Evolutionary conservation across 2,329 filamentous ascomycete species (phyloP), one percentile per base, ranked within the genome.

Genomic region (Stagonosporopsis rhizophila): DNA sequence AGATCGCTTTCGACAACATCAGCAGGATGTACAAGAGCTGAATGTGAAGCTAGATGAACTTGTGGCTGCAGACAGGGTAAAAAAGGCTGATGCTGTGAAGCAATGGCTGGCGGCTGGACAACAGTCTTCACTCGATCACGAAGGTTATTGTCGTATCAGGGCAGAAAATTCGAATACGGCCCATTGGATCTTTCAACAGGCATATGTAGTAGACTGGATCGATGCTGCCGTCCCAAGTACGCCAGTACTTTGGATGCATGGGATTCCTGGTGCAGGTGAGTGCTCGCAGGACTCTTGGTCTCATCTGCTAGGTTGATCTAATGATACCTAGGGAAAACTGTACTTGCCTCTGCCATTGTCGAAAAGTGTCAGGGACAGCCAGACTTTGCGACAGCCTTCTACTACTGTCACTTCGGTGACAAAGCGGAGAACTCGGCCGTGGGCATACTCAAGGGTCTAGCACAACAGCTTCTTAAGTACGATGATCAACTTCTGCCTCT

Each of bases 261-360:
- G 62, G 2, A 71, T 68, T 6, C 68, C 68, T 4, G 68, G 68
- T 6, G 68, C 68, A 50, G 68, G 68, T 67, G 59, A 15, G 28
- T 55, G 27, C 23, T 22, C 23, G 9, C 17, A 9, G 7, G 17
- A 19, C n/a, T 23, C 7, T 20, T 23, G 7, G n/a, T 20, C 6
- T 23, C 1, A 8, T 4, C 22, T 20, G 6, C 19, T 17, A 23
- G 25, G 9, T 6, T 27, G 4, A 15, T 4, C 44, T 46, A 4
- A 61, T 17, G 1, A n/a, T 2, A n/a, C 17, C 15, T 14, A 72
- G 68, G 67, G 1, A 70, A 72, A 46, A 72, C 67, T 0, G 61
- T 72, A 14, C 62, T 72, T 11, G 63, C 68, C 2, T 72, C 69
- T 28, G 52, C 59, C 3, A 58, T 71, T 6, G 58, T 70, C 5